phyloP scores from a whole-genome alignment of 2,329 filamentous ascomycete genomes.

The Fusarium coicis region DNA sequence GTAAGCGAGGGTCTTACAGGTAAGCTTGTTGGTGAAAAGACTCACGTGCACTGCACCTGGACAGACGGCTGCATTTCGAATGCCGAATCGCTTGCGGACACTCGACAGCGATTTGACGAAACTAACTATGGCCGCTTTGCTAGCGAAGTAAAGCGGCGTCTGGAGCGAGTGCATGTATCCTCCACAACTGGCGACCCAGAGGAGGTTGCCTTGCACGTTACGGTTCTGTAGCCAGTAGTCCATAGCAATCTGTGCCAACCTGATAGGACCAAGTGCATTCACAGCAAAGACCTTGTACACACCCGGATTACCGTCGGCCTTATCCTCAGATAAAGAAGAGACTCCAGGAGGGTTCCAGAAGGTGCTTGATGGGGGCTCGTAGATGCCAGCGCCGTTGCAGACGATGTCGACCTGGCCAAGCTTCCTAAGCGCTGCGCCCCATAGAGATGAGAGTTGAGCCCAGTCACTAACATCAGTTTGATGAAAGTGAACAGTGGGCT shows the following conservation, averaged over 20 bases:
- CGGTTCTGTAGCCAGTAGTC: slow-evolving; percentile 45
- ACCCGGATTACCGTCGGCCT: slow-evolving; percentile 20
- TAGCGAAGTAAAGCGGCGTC: slow-evolving; percentile 39
- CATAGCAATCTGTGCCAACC: slow-evolving; percentile 45
- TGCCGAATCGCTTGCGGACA: not conserved
- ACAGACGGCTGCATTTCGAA: slow-evolving; percentile 23
- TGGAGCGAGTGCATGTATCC: slow-evolving; percentile 44
- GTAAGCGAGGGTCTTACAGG: rapidly evolving
- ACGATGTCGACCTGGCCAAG: slow-evolving; percentile 69
- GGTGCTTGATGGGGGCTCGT: slow-evolving; percentile 41
- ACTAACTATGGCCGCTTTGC: slow-evolving; percentile 28
- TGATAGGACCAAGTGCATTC: slow-evolving; percentile 43
- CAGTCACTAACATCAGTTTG: slow-evolving; percentile 43
- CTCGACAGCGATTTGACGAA: slow-evolving; percentile 14
- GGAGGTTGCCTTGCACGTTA: slow-evolving; percentile 30
- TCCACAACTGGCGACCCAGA: slow-evolving; percentile 43
- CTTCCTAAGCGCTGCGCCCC: slow-evolving; percentile 51
- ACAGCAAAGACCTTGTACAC: slow-evolving; percentile 42
- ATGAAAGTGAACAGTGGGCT: slow-evolving; percentile 19
- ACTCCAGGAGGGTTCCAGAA: slow-evolving; percentile 45
- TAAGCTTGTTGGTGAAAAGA: rapidly evolving
- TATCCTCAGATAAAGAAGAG: slow-evolving; percentile 30
- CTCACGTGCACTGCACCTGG: slow-evolving; percentile 19
- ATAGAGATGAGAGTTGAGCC: slow-evolving; percentile 40
- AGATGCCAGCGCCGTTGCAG: slow-evolving; percentile 71